Conservation (phyloP, 768 basidiomycete species). For the Tulasnella sp. region DNA sequence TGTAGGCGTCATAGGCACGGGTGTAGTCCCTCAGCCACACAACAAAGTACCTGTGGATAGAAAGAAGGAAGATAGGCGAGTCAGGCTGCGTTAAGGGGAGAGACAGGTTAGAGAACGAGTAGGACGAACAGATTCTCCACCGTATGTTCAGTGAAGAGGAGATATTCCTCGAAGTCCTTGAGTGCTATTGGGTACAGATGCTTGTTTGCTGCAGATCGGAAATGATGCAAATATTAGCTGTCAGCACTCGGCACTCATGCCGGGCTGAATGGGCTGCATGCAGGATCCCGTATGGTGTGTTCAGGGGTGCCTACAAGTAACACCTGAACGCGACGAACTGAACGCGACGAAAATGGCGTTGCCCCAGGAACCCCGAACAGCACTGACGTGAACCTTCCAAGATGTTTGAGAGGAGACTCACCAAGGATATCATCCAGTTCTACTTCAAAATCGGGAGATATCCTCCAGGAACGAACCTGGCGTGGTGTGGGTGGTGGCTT, state of each 20-base stretch:
- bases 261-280: too few species aligned
- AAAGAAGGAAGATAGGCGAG: background rate
- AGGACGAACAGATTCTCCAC: conserved; percentile 14
- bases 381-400: too few species aligned
- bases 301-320: conserved; percentile 5
- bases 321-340: too few species aligned
- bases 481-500: conserved; percentile 7
- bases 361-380: too few species aligned
- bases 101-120: too few species aligned
- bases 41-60: conserved; percentile 1
- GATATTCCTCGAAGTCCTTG: conserved; percentile 15
- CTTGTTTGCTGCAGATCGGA: background rate
- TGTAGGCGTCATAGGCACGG: background rate
- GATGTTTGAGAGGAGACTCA: background rate
- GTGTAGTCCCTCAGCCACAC: conserved; percentile 10
- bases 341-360: too few species aligned
- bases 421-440: conserved; percentile 12
- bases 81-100: too few species aligned
- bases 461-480: background rate
- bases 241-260: too few species aligned
- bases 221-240: too few species aligned
- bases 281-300: background rate
- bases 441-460: conserved; percentile 3
- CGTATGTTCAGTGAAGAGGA: conserved; percentile 6
- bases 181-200: conserved; percentile 12